A percentile compares a stretch with the other conserved stretches of the same genome.
Evolutionary conservation across 2,329 filamentous ascomycete species (phyloP).

Genomic region (Xylariaceae sp.): DNA sequence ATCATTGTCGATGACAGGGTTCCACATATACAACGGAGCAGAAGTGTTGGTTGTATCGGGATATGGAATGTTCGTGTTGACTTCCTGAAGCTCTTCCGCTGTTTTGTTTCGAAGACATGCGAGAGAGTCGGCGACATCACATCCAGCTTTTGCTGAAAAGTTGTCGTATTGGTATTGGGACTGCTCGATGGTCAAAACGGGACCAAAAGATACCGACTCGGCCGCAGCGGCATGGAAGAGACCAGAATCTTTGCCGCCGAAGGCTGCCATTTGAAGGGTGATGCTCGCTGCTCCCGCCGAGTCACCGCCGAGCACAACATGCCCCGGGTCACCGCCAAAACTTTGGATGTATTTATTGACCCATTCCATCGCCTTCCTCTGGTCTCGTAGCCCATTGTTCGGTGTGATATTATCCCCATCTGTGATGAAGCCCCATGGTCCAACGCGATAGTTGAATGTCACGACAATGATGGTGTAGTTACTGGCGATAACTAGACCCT

Average conservation of each 20-base stretch:
- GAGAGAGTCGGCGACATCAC: constrained; percentile 38
- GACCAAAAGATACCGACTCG: constrained; percentile 51
- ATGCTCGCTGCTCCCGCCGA: constrained; percentile 67
- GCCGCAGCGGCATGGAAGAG: constrained; percentile 52
- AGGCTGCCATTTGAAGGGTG: constrained; percentile 60
- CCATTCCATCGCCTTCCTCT: constrained; percentile 68
- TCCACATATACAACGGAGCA: constrained; percentile 51
- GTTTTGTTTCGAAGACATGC: constrained; percentile 46
- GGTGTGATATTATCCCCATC: constrained; percentile 54
- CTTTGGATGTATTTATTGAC: constrained; percentile 61
- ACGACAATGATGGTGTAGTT: constrained; percentile 65
- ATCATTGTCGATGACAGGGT: constrained; percentile 53
- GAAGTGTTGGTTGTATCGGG: constrained; percentile 28
- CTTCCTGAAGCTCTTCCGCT: constrained; percentile 39
- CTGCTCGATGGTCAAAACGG: constrained; percentile 44
- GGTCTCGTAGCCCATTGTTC: constrained; percentile 70
- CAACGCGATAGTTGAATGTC: constrained; percentile 74
- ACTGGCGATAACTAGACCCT: constrained; percentile 58
- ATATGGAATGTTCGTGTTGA: constrained; percentile 42
- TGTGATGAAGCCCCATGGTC: constrained; percentile 69
- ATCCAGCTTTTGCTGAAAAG: constrained; percentile 43
- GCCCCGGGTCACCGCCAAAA: constrained; percentile 68
- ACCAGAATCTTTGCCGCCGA: constrained; percentile 45
- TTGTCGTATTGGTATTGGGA: constrained; percentile 53
- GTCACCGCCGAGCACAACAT: constrained; percentile 66